Base-by-base conservation (phyloP, 208 protist species). In the Wallacemonas sp. region DNA sequence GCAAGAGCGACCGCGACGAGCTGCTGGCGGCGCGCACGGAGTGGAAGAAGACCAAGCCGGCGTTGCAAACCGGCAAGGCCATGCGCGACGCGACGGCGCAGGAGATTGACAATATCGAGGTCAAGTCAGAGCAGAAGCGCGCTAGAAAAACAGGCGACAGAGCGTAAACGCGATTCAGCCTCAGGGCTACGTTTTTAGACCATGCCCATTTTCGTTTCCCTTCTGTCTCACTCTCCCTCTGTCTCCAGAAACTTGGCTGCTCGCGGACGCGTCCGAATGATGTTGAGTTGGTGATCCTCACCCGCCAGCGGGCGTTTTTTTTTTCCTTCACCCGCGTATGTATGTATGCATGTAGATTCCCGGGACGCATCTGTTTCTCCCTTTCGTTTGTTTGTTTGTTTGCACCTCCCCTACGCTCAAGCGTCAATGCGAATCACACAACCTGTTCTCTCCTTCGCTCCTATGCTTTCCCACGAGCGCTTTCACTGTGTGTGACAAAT, bases 11-110 rank as follows among this genome's bases (percentile, higher is more conserved):
- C 33, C 68, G 65, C 26, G 79, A 87, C 3, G 65, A 79, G 36
- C 57, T 91, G 5, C n/a, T 81, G 1, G 61, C 66, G 7, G 61
- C 72, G 10, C 72, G 86, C 3, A 44, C 61, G 11, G 74, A 84
- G 52, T 92, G 86, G 82, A 63, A 78, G 25, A 72, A 83, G 68
- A 65, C 72, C 12, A 82, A 79, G 65, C 25, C 29, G 7, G 63
- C 23, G 18, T 33, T 89, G 28, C 61, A 72, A 57, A 49, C 28
- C 2, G 72, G 72, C 38, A 77, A 74, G 42, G 57, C 49, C 36
- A 28, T 81, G 48, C 75, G 83, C 12, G 79, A 86, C 52, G 69
- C 79, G 14, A 70, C 70, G 38, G 36, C 76, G 16, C 59, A 57
- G 18, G 73, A 82, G 39, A 63, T 89, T 18, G 49, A 50, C 14